Evolutionary conservation across 208 protist genomes (phyloP).

Genomic region (Lotmaria passim): DNA sequence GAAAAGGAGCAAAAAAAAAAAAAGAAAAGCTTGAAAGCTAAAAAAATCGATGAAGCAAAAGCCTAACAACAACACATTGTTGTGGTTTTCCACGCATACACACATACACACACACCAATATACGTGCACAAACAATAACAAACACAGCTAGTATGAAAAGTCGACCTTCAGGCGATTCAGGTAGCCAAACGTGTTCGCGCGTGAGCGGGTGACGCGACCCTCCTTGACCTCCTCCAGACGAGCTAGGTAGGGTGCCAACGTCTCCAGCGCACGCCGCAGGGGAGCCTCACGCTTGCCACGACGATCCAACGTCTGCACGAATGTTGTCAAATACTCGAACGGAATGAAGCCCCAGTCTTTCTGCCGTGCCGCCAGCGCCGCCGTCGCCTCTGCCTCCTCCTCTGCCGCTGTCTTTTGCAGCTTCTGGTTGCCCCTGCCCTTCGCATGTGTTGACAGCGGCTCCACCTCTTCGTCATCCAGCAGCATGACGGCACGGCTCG

Average conservation of each 20-base stretch:
- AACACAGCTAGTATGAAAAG: constrained; percentile 29
- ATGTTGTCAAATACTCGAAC: constrained; percentile 53
- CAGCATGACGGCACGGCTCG: constrained; percentile 21
- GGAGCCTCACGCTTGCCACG: constrained; percentile 70
- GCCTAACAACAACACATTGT: too few species aligned
- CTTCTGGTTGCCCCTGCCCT: not conserved
- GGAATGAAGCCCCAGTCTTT: constrained; percentile 72
- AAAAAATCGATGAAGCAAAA: too few species aligned
- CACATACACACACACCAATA: not conserved
- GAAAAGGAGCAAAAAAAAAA: too few species aligned
- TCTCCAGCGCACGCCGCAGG: constrained; percentile 54
- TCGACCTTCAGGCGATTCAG: constrained; percentile 71
- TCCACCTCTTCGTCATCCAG: constrained; percentile 62
- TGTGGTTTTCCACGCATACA: too few species aligned
- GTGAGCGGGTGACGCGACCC: constrained; percentile 62
- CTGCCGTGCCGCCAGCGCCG: too few species aligned
- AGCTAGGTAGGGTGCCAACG: constrained; percentile 56
- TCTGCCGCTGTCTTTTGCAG: not conserved
- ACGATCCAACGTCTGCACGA: constrained; percentile 66
- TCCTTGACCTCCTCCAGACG: constrained; percentile 41
- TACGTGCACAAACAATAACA: not conserved
- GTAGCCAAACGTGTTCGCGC: constrained; percentile 79
- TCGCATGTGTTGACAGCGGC: not conserved
- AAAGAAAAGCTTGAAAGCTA: too few species aligned
- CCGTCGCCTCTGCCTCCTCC: not conserved